Percentiles rank a stretch among this genome's conserved stretches.
Conservation (phyloP, 768 basidiomycete species). For the Lentinula guzmanii region DNA sequence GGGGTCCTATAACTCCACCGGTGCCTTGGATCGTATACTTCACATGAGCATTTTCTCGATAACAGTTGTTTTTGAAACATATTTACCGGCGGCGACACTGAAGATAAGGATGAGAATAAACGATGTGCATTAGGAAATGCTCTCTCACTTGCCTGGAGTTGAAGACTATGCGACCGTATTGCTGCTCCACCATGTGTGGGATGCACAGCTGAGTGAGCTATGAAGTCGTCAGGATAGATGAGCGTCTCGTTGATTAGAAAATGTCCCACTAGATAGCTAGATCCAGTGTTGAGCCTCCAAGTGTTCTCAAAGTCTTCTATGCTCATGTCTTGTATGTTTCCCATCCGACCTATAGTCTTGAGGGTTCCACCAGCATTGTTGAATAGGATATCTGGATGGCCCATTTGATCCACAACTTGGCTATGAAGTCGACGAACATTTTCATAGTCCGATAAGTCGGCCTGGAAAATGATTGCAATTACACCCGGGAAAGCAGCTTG, state of each 20-base stretch:
- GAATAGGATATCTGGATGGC: slow-evolving; percentile 45
- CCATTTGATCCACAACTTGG: slow-evolving; percentile 35
- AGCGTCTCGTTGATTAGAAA: no score
- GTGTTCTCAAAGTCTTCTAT: slow-evolving; percentile 22
- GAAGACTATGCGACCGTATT: slow-evolving; percentile 46
- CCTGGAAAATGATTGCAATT: slow-evolving; percentile 38
- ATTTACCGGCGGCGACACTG: slow-evolving; percentile 41
- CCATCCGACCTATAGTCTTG: slow-evolving; percentile 34
- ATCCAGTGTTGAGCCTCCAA: slow-evolving; percentile 45
- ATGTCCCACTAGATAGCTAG: slow-evolving; percentile 35
- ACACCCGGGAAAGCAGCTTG: slow-evolving; percentile 21
- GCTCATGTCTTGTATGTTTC: slow-evolving; percentile 38
- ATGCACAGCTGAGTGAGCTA: slow-evolving; percentile 49
- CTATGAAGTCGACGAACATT: slow-evolving; percentile 35
- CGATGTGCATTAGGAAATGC: background rate
- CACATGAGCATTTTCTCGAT: background rate
- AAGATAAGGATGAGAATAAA: background rate
- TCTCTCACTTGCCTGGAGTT: slow-evolving; percentile 36
- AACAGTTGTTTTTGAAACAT: background rate
- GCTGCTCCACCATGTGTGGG: slow-evolving; percentile 42
- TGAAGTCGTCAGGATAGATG: background rate
- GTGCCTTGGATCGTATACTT: slow-evolving; percentile 23
- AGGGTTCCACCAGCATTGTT: slow-evolving; percentile 43
- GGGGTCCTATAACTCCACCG: slow-evolving; percentile 50
- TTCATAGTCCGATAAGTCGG: slow-evolving; percentile 41